A percentile compares a stretch with the other conserved stretches of the same genome.
phyloP scores from a whole-genome alignment of 441 rosid genomes.

The Monsonia emarginata region DNA sequence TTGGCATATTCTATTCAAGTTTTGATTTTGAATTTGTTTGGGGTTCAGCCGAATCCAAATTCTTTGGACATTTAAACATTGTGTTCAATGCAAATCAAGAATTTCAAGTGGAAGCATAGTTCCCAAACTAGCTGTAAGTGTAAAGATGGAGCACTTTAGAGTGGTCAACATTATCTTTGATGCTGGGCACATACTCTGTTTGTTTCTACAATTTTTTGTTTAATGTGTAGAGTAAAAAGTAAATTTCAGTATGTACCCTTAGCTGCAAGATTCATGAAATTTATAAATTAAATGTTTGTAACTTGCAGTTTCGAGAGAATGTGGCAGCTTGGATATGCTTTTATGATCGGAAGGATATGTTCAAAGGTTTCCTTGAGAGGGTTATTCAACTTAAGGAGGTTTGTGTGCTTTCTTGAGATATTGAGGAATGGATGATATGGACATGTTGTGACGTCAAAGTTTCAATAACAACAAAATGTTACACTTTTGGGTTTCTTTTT shows the following conservation, averaged over 20 bases:
- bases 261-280: background rate
- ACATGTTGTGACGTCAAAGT: background rate
- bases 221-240: background rate
- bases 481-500: background rate
- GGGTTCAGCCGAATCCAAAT: background rate
- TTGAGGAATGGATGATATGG: background rate
- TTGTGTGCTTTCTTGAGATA: slow-evolving; percentile 19
- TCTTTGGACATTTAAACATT: no score
- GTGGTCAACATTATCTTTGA: background rate
- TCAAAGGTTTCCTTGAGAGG: slow-evolving; percentile 63
- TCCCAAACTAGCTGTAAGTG: background rate
- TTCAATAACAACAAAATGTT: background rate
- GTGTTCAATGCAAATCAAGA: background rate
- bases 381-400: slow-evolving; percentile 90
- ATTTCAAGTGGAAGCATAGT: background rate
- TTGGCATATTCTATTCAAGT: no score
- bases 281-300: slow-evolving; percentile 3
- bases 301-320: slow-evolving; percentile 86
- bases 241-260: background rate
- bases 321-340: slow-evolving; percentile 97
- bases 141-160: background rate
- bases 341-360: slow-evolving; percentile 61
- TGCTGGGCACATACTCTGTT: background rate
- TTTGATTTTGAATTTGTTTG: background rate
- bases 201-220: slow-evolving; percentile 6